Base-by-base conservation (phyloP, 2,329 filamentous ascomycete species). In the Beauveria sp. region DNA sequence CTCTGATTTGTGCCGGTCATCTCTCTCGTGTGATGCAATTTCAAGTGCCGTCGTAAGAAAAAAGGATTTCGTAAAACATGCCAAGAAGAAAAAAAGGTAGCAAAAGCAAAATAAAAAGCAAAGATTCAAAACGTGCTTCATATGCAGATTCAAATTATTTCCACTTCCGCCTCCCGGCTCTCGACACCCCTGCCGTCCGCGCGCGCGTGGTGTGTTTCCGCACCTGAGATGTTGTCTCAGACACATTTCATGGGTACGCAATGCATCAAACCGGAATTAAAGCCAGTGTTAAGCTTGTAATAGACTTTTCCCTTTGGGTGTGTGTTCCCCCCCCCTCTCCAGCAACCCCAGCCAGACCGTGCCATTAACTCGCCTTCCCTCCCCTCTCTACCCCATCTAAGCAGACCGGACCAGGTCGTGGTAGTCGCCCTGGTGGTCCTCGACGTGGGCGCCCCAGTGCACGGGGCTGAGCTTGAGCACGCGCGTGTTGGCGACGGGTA, bases 381-480 rank as follows among this genome's bases (percentile, higher is more conserved):
- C 18, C 18, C 42, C 18, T n/a, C 42, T 8, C 42, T 14, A 2
- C 0, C 42, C 18, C 18, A n/a, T 24, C 45, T 20, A 56, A 4
- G 26, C 53, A 34, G 56, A 51, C 28, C 18, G 20, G 31, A 12
- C 9, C 22, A 79, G 73, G 68, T 82, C 79, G 72, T 80, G 73
- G 71, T 76, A 86, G 76, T 87, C 84, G 51, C 75, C 77, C 75
- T 83, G 79, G 76, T 83, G 76, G 61, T 81, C 82, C 64, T 78
- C 83, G 24, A 75, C 74, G 72, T 84, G 81, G 77, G 83, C 83
- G 66, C 85, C 85, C 73, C 79, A 86, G 79, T 87, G 83, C 63
- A 87, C 84, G 40, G 84, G 84, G 26, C 83, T 82, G 62, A 88
- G 82, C 77, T 86, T 87, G 67, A 88, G 80, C 72, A 88, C 82